These are phyloP conservation scores for Scheffersomyces lignosus DNA, from an alignment of 805 yeast species.

Conservation along the genomic window DNA sequence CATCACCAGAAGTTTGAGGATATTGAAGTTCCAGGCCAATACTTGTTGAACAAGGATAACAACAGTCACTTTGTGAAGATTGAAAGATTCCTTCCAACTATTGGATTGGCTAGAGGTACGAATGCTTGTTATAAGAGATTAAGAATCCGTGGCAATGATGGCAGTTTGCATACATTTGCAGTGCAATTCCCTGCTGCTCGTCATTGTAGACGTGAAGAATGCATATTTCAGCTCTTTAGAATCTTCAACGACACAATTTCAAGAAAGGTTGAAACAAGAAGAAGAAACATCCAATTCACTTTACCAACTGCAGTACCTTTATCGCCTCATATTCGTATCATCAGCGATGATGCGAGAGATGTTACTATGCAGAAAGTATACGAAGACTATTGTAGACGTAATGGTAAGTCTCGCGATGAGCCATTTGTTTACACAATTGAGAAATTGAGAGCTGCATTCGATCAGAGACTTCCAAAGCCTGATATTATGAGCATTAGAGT, in stretches of 20 bases:
- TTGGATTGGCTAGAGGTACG: constrained; percentile 86
- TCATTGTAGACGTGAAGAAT: constrained; percentile 94
- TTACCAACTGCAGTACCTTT: constrained; percentile 91
- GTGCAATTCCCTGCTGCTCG: constrained; percentile 98
- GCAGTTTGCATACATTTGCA: constrained; percentile 87
- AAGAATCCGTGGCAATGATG: constrained; percentile 91
- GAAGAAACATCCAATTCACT: constrained; percentile 80
- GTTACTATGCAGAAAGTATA: constrained; percentile 79
- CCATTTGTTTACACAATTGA: constrained; percentile 85
- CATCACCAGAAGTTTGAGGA: constrained; percentile 98
- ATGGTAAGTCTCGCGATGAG: constrained; percentile 77
- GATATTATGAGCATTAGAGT: constrained; percentile 85
- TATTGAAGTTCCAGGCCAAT: constrained; percentile 96
- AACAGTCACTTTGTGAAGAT: constrained; percentile 90
- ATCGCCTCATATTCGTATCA: constrained; percentile 89
- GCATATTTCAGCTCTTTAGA: constrained; percentile 88
- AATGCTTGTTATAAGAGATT: constrained; percentile 87
- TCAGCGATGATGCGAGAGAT: constrained; percentile 78
- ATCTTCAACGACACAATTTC: constrained; percentile 79
- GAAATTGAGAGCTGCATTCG: constrained; percentile 88
- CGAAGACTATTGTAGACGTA: constrained; percentile 78
- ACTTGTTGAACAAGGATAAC: constrained; percentile 81
- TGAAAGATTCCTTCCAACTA: constrained; percentile 86
- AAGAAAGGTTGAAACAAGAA: constrained; percentile 83
- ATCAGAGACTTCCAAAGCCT: constrained; percentile 90